phyloP scores from a whole-genome alignment of 805 yeast species.

The Lipomyces sp. region DNA sequence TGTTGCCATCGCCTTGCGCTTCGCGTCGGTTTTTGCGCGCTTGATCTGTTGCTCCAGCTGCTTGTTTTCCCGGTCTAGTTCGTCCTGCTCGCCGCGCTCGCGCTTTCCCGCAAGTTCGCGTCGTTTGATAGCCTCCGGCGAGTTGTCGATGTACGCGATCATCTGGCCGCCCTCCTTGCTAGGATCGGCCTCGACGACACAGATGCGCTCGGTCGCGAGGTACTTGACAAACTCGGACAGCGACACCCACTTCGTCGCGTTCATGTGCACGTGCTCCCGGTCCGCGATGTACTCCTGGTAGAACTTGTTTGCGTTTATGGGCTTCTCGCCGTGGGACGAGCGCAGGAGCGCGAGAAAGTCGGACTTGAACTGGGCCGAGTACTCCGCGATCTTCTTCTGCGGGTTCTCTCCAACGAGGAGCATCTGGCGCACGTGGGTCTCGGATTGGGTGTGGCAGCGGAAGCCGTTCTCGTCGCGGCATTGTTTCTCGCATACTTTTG shows the following conservation, averaged over 20 bases:
- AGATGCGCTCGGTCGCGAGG: slow-evolving; percentile 55
- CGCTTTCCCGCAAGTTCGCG: slow-evolving; percentile 42
- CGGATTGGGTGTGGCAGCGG: slow-evolving; percentile 82
- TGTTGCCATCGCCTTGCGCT: too few relatives aligned
- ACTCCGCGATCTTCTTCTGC: slow-evolving; percentile 49
- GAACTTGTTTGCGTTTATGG: slow-evolving; percentile 74
- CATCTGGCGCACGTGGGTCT: slow-evolving; percentile 64
- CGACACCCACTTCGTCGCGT: slow-evolving; percentile 77
- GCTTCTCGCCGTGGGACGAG: slow-evolving; percentile 75
- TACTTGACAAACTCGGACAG: slow-evolving; percentile 64
- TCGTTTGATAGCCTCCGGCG: slow-evolving; percentile 48
- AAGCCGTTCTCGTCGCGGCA: slow-evolving; percentile 96
- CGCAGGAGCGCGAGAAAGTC: slow-evolving; percentile 64
- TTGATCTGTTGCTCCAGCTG: slow-evolving; percentile 54
- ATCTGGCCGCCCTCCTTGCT: slow-evolving; percentile 40
- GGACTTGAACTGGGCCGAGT: slow-evolving; percentile 54
- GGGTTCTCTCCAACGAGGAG: slow-evolving; percentile 46
- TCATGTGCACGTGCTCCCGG: slow-evolving; percentile 83
- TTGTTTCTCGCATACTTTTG: slow-evolving; percentile 73
- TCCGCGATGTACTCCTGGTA: slow-evolving; percentile 87
- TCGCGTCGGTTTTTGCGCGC: slow-evolving; percentile 38
- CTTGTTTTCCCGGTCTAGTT: slow-evolving; percentile 46
- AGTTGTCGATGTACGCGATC: slow-evolving; percentile 54
- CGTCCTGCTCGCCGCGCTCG: slow-evolving; percentile 42
- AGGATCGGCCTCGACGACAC: slow-evolving; percentile 45